A percentile compares a stretch with the other conserved stretches of the same genome.
Evolutionary conservation across 805 yeast genomes (phyloP).

Genomic region (Yamadazyma ubonensis): DNA sequence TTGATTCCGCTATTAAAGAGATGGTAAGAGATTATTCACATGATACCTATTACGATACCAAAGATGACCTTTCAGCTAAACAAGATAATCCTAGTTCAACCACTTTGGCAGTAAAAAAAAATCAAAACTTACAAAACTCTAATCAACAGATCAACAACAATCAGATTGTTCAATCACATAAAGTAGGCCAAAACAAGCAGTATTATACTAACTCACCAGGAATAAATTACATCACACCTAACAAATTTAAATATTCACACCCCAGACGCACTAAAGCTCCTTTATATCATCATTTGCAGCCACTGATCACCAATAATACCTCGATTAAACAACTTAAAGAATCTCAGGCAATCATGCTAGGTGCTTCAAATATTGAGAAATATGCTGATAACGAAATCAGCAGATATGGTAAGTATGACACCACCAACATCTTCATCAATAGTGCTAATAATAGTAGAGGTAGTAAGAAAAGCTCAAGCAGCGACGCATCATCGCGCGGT

Average conservation of each 20-base stretch:
- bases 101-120: no score
- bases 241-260: no score
- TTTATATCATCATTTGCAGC: conserved; percentile 21
- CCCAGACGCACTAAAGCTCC: neutral
- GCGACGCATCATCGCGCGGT: neutral
- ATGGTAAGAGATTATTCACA: conserved; percentile 8
- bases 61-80: no score
- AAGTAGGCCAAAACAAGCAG: no score
- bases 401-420: conserved; percentile 24
- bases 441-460: conserved; percentile 16
- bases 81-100: no score
- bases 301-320: conserved; percentile 18
- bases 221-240: no score
- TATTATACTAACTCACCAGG: no score
- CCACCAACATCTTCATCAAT: conserved; percentile 19
- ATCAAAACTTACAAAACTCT: no score
- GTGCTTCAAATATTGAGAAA: conserved; percentile 21
- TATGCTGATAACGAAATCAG: conserved; percentile 17
- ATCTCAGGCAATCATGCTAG: conserved; percentile 25
- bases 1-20: conserved; percentile 14
- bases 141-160: no score
- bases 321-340: conserved; percentile 17
- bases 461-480: conserved; percentile 6
- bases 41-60: conserved; percentile 11
- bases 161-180: no score